Evolutionary conservation across 495 filamentous ascomycete species (phyloP).

Genomic region (Rusavskia elegans): DNA sequence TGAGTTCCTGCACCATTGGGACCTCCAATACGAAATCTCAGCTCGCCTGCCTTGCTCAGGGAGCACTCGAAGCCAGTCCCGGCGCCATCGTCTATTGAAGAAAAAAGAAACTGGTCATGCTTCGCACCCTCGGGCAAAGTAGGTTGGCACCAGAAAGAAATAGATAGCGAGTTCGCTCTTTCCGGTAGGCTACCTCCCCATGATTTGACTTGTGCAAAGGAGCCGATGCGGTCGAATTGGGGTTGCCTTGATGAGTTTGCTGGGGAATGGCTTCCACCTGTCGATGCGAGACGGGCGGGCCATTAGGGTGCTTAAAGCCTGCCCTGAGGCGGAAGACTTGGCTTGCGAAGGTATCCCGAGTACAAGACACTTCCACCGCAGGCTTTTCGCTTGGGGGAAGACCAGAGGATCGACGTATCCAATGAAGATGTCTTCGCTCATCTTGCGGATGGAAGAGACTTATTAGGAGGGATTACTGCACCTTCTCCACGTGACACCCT

Average conservation of each 20-base stretch:
- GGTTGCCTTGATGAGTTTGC: slow-evolving; percentile 4
- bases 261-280: slow-evolving; percentile 2
- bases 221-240: slow-evolving; percentile 4
- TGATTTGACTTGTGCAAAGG: background rate
- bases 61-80: slow-evolving; percentile 1
- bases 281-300: slow-evolving; percentile 3
- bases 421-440: background rate
- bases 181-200: background rate
- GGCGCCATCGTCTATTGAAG: background rate
- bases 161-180: background rate
- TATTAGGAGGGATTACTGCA: no score
- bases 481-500: no score
- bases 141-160: slow-evolving; percentile 5
- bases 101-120: slow-evolving; percentile 6
- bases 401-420: slow-evolving; percentile 4
- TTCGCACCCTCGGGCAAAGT: slow-evolving; percentile 1
- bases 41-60: background rate
- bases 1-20: background rate
- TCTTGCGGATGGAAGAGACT: background rate
- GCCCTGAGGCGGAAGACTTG: slow-evolving; percentile 2
- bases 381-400: background rate
- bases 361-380: slow-evolving; percentile 1
- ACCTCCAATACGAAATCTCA: background rate
- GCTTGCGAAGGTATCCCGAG: background rate
- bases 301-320: slow-evolving; percentile 3